Conservation (phyloP, 2,329 filamentous ascomycete genomes). For the Colletotrichum incanum region DNA sequence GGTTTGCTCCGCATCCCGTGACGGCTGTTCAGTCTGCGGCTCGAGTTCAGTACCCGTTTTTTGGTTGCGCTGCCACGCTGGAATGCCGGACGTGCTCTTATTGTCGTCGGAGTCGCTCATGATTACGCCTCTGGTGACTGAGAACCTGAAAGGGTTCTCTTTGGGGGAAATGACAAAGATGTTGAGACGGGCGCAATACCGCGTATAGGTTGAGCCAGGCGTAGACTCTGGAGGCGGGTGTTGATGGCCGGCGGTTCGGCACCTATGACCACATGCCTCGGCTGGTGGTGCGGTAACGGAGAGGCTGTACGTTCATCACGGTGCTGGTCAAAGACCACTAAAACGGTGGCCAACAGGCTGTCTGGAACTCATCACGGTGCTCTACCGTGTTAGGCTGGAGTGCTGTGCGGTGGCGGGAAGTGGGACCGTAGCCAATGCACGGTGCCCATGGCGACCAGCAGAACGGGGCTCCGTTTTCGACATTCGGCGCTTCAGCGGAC, state of each 20-base stretch:
- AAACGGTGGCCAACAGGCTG: neutral
- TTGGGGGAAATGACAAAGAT: neutral
- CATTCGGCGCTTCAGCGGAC: constrained; percentile 38
- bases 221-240: constrained; percentile 1
- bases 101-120: constrained; percentile 55
- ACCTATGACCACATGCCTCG: constrained; percentile 45
- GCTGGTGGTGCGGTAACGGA: constrained; percentile 34
- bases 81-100: constrained; percentile 47
- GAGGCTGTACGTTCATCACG: constrained; percentile 24
- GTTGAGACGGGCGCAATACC: neutral
- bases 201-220: neutral
- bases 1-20: constrained; percentile 22
- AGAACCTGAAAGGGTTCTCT: neutral
- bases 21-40: constrained; percentile 20
- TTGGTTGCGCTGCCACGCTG: constrained; percentile 52
- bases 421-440: constrained; percentile 25
- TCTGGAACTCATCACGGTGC: neutral
- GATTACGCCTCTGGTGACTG: neutral
- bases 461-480: constrained; percentile 38
- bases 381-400: constrained; percentile 5
- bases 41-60: constrained; percentile 25
- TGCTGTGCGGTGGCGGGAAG: neutral
- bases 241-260: constrained; percentile 31
- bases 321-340: neutral
- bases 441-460: constrained; percentile 36